Percentiles rank a stretch among this genome's conserved stretches.
Conservation (phyloP, 129 eudicot genomes). For the Artemisia annua region DNA sequence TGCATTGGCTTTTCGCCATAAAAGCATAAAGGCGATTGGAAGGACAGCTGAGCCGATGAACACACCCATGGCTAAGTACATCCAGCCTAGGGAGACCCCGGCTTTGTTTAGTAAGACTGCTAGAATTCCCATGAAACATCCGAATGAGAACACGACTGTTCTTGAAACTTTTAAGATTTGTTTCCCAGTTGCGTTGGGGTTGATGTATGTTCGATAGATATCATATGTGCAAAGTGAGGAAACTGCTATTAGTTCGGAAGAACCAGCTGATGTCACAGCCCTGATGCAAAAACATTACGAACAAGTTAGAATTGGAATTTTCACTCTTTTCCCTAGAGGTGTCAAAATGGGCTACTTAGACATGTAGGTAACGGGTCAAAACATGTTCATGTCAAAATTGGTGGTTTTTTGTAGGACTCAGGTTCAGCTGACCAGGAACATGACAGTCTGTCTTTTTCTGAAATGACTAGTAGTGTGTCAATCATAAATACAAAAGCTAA, state of each 20-base stretch:
- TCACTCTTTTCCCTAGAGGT: not conserved
- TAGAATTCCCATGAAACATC: constrained; percentile 91
- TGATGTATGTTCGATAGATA: constrained; percentile 88
- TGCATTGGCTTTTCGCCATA: constrained; percentile 91
- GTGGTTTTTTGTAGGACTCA: not conserved
- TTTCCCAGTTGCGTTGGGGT: constrained; percentile 88
- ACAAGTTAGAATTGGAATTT: not conserved
- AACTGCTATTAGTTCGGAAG: constrained; percentile 92
- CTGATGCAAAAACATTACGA: constrained; percentile 36
- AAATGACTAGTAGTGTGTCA: too few relatives aligned
- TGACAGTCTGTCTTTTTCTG: too few relatives aligned
- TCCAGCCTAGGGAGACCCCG: constrained; percentile 92
- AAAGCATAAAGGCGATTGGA: constrained; percentile 94
- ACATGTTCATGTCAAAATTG: too few relatives aligned
- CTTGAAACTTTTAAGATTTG: constrained; percentile 93
- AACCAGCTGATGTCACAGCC: constrained; percentile 99
- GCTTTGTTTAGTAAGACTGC: constrained; percentile 93
- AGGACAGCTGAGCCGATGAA: constrained; percentile 92
- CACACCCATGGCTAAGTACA: constrained; percentile 98
- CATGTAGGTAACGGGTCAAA: too few relatives aligned
- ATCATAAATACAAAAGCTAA: too few relatives aligned
- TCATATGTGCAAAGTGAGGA: constrained; percentile 96
- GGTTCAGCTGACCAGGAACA: too few relatives aligned
- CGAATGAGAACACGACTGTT: constrained; percentile 62
- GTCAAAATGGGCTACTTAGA: not conserved